These are phyloP conservation scores for Uronychia setigera DNA, from an alignment of 73 alveolate species.

Conservation along the genomic window DNA sequence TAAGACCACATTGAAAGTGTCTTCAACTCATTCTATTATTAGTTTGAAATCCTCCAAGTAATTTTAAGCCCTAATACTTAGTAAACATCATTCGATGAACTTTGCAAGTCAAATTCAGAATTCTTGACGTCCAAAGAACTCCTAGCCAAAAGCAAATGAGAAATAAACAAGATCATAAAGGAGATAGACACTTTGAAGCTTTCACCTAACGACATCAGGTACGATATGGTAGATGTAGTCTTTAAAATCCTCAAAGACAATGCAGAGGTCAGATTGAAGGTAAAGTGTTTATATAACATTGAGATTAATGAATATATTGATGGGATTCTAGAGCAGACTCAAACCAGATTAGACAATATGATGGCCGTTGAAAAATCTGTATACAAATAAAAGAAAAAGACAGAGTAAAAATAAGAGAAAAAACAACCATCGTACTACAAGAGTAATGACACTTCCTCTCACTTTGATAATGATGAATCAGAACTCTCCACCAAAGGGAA, in stretches of 20 bases:
- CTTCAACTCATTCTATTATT: not conserved
- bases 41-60: not conserved
- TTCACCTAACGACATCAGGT: conserved; percentile 24
- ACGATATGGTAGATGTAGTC: conserved; percentile 17
- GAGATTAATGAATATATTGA: not conserved
- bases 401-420: no score
- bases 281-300: not conserved
- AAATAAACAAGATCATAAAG: conserved; percentile 7
- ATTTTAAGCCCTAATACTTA: not conserved
- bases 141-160: not conserved
- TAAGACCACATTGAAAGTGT: not conserved
- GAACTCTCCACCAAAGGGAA: no score
- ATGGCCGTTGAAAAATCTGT: not conserved
- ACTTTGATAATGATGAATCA: no score
- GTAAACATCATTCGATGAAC: conserved; percentile 26
- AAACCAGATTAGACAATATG: not conserved
- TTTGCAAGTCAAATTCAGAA: conserved; percentile 19
- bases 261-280: not conserved
- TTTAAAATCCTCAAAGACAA: conserved; percentile 30
- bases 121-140: conserved; percentile 23
- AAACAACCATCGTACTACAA: no score
- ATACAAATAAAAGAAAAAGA: not conserved
- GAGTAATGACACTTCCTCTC: no score
- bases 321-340: conserved; percentile 3
- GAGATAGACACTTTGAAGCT: conserved; percentile 13